phyloP scores from a whole-genome alignment of 352 stramenopile genomes.

The Labyrinthula sp. region DNA sequence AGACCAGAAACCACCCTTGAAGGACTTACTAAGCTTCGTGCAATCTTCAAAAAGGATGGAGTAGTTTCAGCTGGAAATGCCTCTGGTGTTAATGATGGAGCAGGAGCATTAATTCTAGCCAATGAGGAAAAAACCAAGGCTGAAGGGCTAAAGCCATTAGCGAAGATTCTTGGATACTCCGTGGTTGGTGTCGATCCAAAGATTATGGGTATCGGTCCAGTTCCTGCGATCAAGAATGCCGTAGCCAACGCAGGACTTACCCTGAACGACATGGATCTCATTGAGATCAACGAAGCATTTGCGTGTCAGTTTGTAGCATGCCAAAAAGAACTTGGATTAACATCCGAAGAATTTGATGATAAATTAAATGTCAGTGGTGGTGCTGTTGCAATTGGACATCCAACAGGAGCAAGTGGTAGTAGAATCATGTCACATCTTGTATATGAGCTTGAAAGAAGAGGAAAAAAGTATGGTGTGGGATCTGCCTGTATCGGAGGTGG shows the following conservation, averaged over 20 bases:
- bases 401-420: slow-evolving; percentile 64
- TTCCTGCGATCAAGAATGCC: slow-evolving; percentile 72
- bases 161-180: slow-evolving; percentile 67
- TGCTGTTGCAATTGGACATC: slow-evolving; percentile 85
- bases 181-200: slow-evolving; percentile 74
- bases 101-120: slow-evolving; percentile 71
- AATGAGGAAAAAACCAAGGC: slow-evolving; percentile 64
- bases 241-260: slow-evolving; percentile 59
- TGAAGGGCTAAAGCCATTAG: slow-evolving; percentile 72
- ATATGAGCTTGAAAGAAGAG: slow-evolving; percentile 47
- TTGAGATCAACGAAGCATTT: slow-evolving; percentile 98
- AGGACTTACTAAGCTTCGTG: slow-evolving; percentile 63
- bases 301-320: slow-evolving; percentile 82
- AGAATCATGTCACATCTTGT: slow-evolving; percentile 67
- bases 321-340: slow-evolving; percentile 79
- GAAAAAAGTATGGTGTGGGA: slow-evolving; percentile 76
- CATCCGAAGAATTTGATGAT: no score
- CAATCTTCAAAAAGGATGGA: slow-evolving; percentile 91
- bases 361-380: slow-evolving; percentile 72
- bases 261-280: slow-evolving; percentile 76
- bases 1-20: slow-evolving; percentile 50
- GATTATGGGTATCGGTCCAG: slow-evolving; percentile 92
- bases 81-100: slow-evolving; percentile 86
- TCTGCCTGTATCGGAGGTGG: slow-evolving; percentile 90
- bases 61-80: slow-evolving; percentile 83